Evolutionary conservation across 495 filamentous ascomycete genomes (phyloP).

Genomic region (Sphaerosporella brunnea): DNA sequence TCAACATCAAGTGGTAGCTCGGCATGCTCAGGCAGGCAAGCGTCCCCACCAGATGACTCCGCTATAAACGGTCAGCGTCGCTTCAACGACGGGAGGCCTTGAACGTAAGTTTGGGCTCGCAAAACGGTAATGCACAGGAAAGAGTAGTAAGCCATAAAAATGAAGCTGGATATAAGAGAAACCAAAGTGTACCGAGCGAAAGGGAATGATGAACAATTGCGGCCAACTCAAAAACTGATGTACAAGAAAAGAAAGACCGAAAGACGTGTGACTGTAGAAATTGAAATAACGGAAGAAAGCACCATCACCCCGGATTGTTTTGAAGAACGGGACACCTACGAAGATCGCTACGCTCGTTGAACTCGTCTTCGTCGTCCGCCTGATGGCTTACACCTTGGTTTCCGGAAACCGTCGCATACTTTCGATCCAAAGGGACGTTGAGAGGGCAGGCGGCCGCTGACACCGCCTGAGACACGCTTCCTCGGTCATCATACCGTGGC

Average conservation of each 20-base stretch:
- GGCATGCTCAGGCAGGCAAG: background rate
- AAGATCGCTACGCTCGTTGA: constrained; percentile 13
- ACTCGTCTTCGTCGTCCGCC: constrained; percentile 7
- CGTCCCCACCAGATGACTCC: constrained; percentile 8
- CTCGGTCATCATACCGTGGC: background rate
- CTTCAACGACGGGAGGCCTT: constrained; percentile 26
- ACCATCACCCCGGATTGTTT: too few relatives aligned
- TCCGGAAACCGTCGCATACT: constrained; percentile 15
- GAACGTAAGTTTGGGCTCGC: constrained; percentile 26
- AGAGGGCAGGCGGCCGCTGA: constrained; percentile 12
- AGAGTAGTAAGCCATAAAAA: too few relatives aligned
- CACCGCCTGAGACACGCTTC: background rate
- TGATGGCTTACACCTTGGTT: constrained; percentile 11
- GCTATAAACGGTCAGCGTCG: constrained; percentile 24
- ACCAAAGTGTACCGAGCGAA: too few relatives aligned
- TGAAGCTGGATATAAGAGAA: too few relatives aligned
- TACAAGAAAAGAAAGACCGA: background rate
- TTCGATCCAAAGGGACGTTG: constrained; percentile 14
- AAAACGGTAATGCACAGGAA: too few relatives aligned
- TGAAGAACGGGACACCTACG: constrained; percentile 23
- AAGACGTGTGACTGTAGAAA: too few relatives aligned
- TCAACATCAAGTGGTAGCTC: background rate
- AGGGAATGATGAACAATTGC: constrained; percentile 1
- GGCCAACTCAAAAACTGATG: background rate
- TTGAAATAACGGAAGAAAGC: too few relatives aligned